Evolutionary conservation across 2,329 filamentous ascomycete species (phyloP).

Genomic region (Aspergillus melleus): DNA sequence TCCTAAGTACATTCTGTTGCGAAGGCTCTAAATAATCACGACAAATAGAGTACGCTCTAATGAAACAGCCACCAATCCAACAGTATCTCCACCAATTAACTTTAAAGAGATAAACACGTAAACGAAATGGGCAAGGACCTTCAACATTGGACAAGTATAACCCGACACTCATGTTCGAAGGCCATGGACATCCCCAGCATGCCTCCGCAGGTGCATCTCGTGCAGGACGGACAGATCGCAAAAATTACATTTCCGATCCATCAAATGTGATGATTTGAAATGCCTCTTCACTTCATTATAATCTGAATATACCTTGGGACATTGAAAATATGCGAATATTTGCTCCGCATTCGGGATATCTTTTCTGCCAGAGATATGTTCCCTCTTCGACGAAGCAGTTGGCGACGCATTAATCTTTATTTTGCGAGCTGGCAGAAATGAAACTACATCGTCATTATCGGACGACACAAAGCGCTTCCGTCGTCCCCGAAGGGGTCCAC

Average conservation of each 20-base stretch:
- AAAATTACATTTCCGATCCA: slow-evolving; percentile 21
- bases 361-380: slow-evolving; percentile 8
- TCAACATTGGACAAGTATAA: background rate
- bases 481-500: background rate
- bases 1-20: background rate
- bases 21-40: background rate
- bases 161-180: slow-evolving; percentile 13
- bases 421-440: background rate
- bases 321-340: slow-evolving; percentile 20
- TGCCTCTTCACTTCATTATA: slow-evolving; percentile 22
- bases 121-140: background rate
- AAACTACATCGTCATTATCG: background rate
- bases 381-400: background rate
- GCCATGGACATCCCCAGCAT: slow-evolving; percentile 13
- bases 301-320: slow-evolving; percentile 19
- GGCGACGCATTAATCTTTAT: background rate
- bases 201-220: slow-evolving; percentile 19
- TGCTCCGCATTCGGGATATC: slow-evolving; percentile 5
- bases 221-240: slow-evolving; percentile 18
- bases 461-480: background rate
- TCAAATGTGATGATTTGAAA: slow-evolving; percentile 22
- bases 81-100: background rate
- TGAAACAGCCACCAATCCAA: background rate
- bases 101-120: background rate
- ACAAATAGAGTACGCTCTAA: background rate